Evolutionary conservation across 345 rosid genomes (phyloP), one percentile per base, ranked within the genome.

Genomic region (Nephelium lappaceum): DNA sequence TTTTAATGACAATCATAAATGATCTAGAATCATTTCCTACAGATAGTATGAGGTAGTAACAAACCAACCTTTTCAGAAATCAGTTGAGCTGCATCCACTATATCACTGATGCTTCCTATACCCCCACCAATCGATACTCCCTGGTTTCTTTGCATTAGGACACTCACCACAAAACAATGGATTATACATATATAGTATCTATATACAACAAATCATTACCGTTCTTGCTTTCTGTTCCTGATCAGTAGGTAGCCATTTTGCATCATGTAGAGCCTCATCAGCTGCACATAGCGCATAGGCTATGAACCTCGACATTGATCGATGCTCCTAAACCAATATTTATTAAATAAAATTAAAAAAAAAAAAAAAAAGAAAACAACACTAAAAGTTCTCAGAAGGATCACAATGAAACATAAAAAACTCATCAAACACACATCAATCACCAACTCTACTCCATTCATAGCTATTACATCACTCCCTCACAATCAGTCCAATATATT

Each of bases 41-140:
- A 75, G 21, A 31, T 66, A 71, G 58, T 49, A 70, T 16, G 39
- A 66, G 76, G 78, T 38, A 69, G 74, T n/a, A 70, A 67, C 65
- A 82, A 71, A 65, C 55, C 51, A 70, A 92, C 99, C 94, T 90
- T 96, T 80, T 94, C 97, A 79, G 91, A 91, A 31, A 96, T 91
- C 94, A 96, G 81, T 83, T 89, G 88, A 14, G 97, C 95, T 36
- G 97, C 99, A 72, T 91, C 95, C 51, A 96, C 76, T 75, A 89
- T 84, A 73, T 96, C 99, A 75, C 88, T 77, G 63, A 96, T 96
- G 85, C 99, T 93, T 84, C 99, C 99, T 36, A 87, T 96, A 68
- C 97, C 98, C 60, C 94, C 97, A 67, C 99, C 99, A 75, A 96
- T 92, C 21, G 99, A 94, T 79, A 95, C 97, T 75, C 99, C 99